These are phyloP conservation scores for Trichosporon ovoides DNA, from an alignment of 1,284 basidiomycete species.

Conservation along the genomic window DNA sequence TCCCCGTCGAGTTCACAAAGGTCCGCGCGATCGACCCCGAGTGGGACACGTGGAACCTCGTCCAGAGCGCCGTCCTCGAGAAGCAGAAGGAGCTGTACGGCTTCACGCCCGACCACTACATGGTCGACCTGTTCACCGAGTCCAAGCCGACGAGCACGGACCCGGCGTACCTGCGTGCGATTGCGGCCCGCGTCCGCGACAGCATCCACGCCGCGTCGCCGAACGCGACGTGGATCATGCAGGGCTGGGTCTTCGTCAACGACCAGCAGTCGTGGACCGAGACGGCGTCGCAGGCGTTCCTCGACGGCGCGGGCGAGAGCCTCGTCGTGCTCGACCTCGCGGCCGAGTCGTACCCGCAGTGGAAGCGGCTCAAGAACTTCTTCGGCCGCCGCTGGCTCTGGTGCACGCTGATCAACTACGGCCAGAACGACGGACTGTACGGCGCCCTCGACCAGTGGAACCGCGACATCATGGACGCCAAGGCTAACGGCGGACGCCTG, in stretches of 20 bases:
- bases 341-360: slow-evolving; percentile 50
- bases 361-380: slow-evolving; percentile 50
- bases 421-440: slow-evolving; percentile 52
- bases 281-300: slow-evolving; percentile 39
- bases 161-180: slow-evolving; percentile 44
- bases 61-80: slow-evolving; percentile 50
- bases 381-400: slow-evolving; percentile 53
- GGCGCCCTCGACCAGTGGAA: slow-evolving; percentile 32
- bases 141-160: slow-evolving; percentile 49
- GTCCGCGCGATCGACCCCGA: slow-evolving; percentile 52
- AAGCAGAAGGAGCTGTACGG: slow-evolving; percentile 51
- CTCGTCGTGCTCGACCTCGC: slow-evolving; percentile 47
- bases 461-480: slow-evolving; percentile 8
- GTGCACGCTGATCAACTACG: slow-evolving; percentile 51
- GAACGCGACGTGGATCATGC: slow-evolving; percentile 52
- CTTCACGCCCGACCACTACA: slow-evolving; percentile 50
- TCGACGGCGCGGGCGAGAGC: neutral
- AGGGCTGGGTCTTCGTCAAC: slow-evolving; percentile 51
- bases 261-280: slow-evolving; percentile 48
- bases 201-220: slow-evolving; percentile 50
- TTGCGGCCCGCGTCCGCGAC: slow-evolving; percentile 46
- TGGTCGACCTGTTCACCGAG: slow-evolving; percentile 54
- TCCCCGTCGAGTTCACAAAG: slow-evolving; percentile 36
- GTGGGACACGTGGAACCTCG: slow-evolving; percentile 47
- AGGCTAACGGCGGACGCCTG: slow-evolving; percentile 4